Percentiles rank a stretch among this genome's conserved stretches.
Conservation (phyloP, 2,329 filamentous ascomycete genomes). For the Talaromyces sp. region DNA sequence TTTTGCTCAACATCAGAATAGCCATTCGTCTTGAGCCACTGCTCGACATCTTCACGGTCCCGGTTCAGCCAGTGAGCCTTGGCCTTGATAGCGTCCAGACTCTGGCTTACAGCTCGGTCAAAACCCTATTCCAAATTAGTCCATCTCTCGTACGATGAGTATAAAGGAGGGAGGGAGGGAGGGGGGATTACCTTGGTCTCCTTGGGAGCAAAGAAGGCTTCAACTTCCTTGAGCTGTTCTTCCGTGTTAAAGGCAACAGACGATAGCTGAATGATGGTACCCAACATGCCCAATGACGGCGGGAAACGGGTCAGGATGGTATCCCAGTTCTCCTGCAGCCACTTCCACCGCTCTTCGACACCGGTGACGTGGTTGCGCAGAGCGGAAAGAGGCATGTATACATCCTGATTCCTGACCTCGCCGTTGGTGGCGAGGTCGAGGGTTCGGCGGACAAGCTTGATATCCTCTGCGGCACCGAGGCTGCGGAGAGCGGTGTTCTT, state of each 20-base stretch:
- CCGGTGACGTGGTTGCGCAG: slow-evolving; percentile 74
- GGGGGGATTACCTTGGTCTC: slow-evolving; percentile 63
- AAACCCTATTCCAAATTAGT: slow-evolving; percentile 54
- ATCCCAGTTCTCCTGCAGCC: slow-evolving; percentile 89
- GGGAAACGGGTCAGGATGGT: slow-evolving; percentile 74
- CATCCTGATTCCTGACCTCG: slow-evolving; percentile 89
- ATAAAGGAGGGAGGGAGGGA: slow-evolving; percentile 17
- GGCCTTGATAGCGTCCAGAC: slow-evolving; percentile 74
- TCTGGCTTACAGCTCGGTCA: slow-evolving; percentile 85
- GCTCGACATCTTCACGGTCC: slow-evolving; percentile 71
- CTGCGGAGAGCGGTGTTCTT: slow-evolving; percentile 85
- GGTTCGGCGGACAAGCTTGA: slow-evolving; percentile 76
- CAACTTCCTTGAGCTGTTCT: slow-evolving; percentile 70
- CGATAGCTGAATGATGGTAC: slow-evolving; percentile 75
- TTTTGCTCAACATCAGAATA: slow-evolving; percentile 14
- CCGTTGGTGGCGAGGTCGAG: slow-evolving; percentile 70
- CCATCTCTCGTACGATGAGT: not conserved
- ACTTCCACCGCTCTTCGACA: slow-evolving; percentile 74
- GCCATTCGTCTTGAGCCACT: slow-evolving; percentile 65
- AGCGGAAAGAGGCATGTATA: slow-evolving; percentile 81
- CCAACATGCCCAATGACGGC: slow-evolving; percentile 80
- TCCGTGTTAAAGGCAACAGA: slow-evolving; percentile 75
- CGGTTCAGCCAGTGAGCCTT: slow-evolving; percentile 79
- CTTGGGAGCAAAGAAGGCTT: slow-evolving; percentile 75
- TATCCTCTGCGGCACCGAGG: slow-evolving; percentile 72